Percentiles rank a stretch among this genome's conserved stretches.
These are phyloP conservation scores for Afroboletus lepidellus DNA, from an alignment of 1,284 basidiomycete species.

Conservation along the genomic window DNA sequence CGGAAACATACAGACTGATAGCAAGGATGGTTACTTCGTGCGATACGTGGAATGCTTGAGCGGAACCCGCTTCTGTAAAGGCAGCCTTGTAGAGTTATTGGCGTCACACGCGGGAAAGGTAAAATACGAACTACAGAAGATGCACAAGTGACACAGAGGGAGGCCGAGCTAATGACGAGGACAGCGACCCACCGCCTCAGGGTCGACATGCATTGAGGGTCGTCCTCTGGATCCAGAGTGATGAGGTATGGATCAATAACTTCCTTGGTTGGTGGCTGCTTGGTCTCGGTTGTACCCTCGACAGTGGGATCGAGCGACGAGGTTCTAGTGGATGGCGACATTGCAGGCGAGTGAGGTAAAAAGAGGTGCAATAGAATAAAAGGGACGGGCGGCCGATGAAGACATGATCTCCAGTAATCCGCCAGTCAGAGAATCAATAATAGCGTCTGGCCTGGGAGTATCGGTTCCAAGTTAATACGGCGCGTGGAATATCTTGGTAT, in stretches of 20 bases:
- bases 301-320: constrained; percentile 9
- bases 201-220: constrained; percentile 49
- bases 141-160: constrained; percentile 67
- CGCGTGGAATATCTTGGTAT: not conserved
- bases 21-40: constrained; percentile 67
- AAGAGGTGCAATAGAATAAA: not conserved
- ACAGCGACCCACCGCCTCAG: constrained; percentile 60
- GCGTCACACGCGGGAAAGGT: not conserved
- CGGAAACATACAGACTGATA: constrained; percentile 70
- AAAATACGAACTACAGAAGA: constrained; percentile 60
- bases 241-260: constrained; percentile 27
- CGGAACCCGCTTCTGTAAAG: constrained; percentile 63
- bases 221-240: constrained; percentile 45
- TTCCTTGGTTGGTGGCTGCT: constrained; percentile 1
- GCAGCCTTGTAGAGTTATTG: constrained; percentile 47
- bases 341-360: not conserved
- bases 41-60: constrained; percentile 57
- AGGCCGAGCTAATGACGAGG: constrained; percentile 49
- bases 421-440: constrained; percentile 8
- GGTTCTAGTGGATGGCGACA: not conserved
- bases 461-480: not conserved
- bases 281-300: constrained; percentile 7
- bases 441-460: constrained; percentile 9
- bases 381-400: not conserved
- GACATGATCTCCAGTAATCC: not conserved